Base-by-base conservation (phyloP, 192 early-diverging fungal species). In the Backusella psychrophila region DNA sequence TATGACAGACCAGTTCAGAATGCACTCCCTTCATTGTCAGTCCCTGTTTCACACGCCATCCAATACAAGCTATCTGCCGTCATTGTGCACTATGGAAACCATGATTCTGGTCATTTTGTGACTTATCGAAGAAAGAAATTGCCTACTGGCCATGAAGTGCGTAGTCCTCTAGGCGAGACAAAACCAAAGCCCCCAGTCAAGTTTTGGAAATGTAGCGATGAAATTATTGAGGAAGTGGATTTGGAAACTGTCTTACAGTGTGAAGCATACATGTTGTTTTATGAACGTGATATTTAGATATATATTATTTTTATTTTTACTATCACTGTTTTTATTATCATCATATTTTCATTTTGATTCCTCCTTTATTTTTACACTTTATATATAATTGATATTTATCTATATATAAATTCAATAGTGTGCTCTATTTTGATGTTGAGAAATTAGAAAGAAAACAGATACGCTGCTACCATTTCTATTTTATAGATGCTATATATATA, bases 101-200 rank as follows among this genome's bases (percentile, higher is more conserved):
- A 99, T 81, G 87, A 96, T 46, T 91, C 88, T 3, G 97, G 97
- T 7, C 97, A 99, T 73, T 99, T 95, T 87, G 88, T 94, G 34
- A 92, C 95, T 0, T 97, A 96, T 79, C 88, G 97, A 26, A 81
- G 91, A 3, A 88, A 91, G n/a, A 78, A 80, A 23, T 29, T 83
- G 11, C 82, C 82, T n/a, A 83, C 82, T 0, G 82, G 82, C 29
- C 75, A 80, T 39, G 78, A 78, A 15, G 78, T 80, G 11, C 67
- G 71, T 4, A 63, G 70, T 33, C 74, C 76, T n/a, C 70, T 74
- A 14, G 76, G 52, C 9, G 66, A 38, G 14, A 39, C 31, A 38
- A 26, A 29, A 44, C 56, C 71, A 34, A 59, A 52, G 19, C 35
- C 73, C 23, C 66, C 76, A 1, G 79, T 59, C n/a, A 83, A 86